These are phyloP conservation scores for Alternaria sp. DNA, from an alignment of 2,329 filamentous ascomycete genomes.

Conservation along the genomic window DNA sequence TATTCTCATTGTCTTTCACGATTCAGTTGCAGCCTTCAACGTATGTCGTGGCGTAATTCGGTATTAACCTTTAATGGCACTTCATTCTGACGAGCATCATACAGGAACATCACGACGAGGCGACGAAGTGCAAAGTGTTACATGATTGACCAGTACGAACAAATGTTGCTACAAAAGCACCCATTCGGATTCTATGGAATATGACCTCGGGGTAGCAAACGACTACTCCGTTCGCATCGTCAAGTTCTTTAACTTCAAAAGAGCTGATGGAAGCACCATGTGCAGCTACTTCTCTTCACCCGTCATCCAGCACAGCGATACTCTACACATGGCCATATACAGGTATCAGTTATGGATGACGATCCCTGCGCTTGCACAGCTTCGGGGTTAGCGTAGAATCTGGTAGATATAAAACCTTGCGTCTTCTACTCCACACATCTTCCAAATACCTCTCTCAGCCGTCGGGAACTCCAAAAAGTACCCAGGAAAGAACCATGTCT, in stretches of 20 bases:
- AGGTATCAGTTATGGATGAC: not conserved
- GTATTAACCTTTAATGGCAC: accelerated
- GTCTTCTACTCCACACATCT: not conserved
- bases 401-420: not conserved
- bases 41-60: accelerated
- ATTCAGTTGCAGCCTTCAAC: not conserved
- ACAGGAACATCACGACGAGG: no score
- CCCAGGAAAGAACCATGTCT: not conserved
- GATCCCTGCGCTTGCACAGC: not conserved
- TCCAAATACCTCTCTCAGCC: not conserved
- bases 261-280: not conserved
- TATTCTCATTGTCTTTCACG: not conserved
- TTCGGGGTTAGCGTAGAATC: not conserved
- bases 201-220: no score
- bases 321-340: not conserved
- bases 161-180: no score
- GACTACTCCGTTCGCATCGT: not conserved
- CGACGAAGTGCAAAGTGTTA: no score
- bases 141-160: no score
- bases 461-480: no score
- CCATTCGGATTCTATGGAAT: no score
- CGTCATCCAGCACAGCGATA: not conserved
- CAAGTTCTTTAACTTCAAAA: not conserved
- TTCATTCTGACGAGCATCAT: not conserved
- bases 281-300: accelerated